phyloP scores from a whole-genome alignment of 371 early-diverging fungal genomes.

The Syncephalastrum racemosum region DNA sequence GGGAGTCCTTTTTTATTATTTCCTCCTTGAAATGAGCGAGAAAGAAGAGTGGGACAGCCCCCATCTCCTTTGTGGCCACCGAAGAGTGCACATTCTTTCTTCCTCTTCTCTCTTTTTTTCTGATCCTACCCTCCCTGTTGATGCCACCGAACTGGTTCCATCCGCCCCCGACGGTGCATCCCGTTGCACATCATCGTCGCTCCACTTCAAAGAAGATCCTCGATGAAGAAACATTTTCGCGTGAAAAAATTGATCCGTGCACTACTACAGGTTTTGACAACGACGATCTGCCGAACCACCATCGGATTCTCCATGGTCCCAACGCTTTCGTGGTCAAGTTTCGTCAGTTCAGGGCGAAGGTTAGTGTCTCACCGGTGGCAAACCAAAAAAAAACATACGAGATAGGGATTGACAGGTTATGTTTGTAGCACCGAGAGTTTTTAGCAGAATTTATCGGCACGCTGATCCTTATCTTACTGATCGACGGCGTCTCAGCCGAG shows the following conservation, averaged over 20 bases:
- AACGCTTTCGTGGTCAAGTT: slow-evolving; percentile 9
- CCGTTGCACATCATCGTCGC: too few relatives aligned
- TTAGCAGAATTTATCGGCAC: slow-evolving; percentile 87
- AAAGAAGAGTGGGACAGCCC: too few relatives aligned
- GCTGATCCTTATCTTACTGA: slow-evolving; percentile 65
- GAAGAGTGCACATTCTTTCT: slow-evolving; percentile 9
- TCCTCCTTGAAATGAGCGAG: too few relatives aligned
- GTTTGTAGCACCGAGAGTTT: slow-evolving; percentile 51
- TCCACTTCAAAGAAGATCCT: slow-evolving; percentile 4
- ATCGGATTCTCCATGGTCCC: slow-evolving; percentile 5
- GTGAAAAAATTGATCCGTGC: too few relatives aligned
- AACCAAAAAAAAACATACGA: too few relatives aligned
- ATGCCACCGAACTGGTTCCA: neutral
- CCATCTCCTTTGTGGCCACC: too few relatives aligned
- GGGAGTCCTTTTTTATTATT: too few relatives aligned
- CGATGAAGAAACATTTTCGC: slow-evolving; percentile 11
- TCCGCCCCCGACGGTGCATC: neutral
- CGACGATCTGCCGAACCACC: neutral
- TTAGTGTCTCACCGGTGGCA: neutral
- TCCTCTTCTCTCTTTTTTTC: neutral
- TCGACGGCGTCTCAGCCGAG: slow-evolving; percentile 67
- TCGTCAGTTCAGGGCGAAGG: slow-evolving; percentile 11
- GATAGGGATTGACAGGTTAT: neutral
- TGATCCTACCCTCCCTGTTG: neutral
- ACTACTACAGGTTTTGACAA: slow-evolving; percentile 3